Evolutionary conservation across 768 basidiomycete species (phyloP).

Genomic region (Trametes cubensis): DNA sequence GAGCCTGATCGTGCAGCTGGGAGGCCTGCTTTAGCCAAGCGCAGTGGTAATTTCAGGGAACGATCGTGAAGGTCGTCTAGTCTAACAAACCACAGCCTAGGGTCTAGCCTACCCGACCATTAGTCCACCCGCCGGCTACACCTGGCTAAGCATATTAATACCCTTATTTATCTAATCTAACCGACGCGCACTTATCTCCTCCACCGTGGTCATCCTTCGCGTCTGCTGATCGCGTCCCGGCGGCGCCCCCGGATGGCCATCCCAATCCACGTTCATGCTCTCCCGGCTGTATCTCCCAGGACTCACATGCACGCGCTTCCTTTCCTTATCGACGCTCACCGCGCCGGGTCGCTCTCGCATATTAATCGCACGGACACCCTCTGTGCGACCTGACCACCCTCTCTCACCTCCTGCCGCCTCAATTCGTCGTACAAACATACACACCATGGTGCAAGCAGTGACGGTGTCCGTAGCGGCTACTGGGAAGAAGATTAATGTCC

Average conservation of each 20-base stretch:
- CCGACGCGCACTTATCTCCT: neutral
- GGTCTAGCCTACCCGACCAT: neutral
- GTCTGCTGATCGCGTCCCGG: slow-evolving; percentile 12
- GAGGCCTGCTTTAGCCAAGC: neutral
- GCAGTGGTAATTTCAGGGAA: slow-evolving; percentile 16
- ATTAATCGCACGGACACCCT: neutral
- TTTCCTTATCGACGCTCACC: slow-evolving; percentile 11
- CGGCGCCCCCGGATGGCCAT: slow-evolving; percentile 1
- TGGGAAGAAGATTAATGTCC: slow-evolving; percentile 53
- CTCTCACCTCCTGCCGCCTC: slow-evolving; percentile 5
- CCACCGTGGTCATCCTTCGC: neutral
- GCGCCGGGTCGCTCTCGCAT: neutral
- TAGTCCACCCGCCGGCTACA: neutral
- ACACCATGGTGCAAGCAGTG: slow-evolving; percentile 27
- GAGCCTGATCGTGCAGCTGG: neutral
- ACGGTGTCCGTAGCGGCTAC: slow-evolving; percentile 33
- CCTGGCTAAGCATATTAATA: neutral
- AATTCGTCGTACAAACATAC: slow-evolving; percentile 1
- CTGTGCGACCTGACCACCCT: slow-evolving; percentile 4
- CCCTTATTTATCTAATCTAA: neutral
- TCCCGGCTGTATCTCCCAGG: slow-evolving; percentile 10
- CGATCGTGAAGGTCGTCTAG: slow-evolving; percentile 13
- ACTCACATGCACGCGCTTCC: slow-evolving; percentile 3
- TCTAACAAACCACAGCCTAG: slow-evolving; percentile 7
- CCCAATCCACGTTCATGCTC: slow-evolving; percentile 2